Percentiles rank a stretch among this genome's conserved stretches.
Evolutionary conservation across 306 rosid genomes (phyloP).

Genomic region (Pyrus bretschneideri): DNA sequence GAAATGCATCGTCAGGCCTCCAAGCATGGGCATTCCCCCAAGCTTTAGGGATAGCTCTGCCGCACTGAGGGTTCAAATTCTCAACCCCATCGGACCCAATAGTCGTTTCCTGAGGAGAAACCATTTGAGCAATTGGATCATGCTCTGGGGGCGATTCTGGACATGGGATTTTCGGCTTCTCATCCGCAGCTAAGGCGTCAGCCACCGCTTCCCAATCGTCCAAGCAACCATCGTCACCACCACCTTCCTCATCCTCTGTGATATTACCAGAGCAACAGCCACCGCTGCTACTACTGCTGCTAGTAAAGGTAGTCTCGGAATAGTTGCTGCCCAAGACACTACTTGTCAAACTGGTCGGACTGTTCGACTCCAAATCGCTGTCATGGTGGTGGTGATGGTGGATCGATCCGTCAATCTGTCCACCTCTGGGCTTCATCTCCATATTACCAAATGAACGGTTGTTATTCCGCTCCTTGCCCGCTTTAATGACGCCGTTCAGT

Average conservation of each 20-base stretch:
- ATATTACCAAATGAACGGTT: conserved; percentile 37
- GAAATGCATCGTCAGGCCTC: conserved; percentile 87
- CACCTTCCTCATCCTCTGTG: conserved; percentile 60
- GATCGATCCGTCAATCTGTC: conserved; percentile 37
- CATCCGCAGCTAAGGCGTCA: conserved; percentile 85
- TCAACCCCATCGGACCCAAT: conserved; percentile 21
- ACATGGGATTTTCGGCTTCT: conserved; percentile 38
- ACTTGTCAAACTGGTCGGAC: conserved; percentile 51
- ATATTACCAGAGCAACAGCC: conserved; percentile 82
- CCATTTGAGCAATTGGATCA: conserved; percentile 27
- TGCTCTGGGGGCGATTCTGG: conserved; percentile 26
- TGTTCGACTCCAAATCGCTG: conserved; percentile 60
- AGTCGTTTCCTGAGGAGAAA: conserved; percentile 22
- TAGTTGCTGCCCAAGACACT: conserved; percentile 52
- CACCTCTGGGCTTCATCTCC: conserved; percentile 39
- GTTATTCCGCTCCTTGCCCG: conserved; percentile 22
- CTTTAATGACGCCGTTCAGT: conserved; percentile 25
- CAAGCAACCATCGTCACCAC: conserved; percentile 71
- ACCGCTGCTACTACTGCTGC: conserved; percentile 65
- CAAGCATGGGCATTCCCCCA: conserved; percentile 56
- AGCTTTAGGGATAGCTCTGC: conserved; percentile 32
- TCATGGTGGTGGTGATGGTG: conserved; percentile 45
- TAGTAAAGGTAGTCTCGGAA: conserved; percentile 71
- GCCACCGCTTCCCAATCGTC: conserved; percentile 99
- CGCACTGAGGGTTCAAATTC: conserved; percentile 28